Conservation (phyloP, 1,139 yeast genomes). For the Lodderomyces jiufengensis region DNA sequence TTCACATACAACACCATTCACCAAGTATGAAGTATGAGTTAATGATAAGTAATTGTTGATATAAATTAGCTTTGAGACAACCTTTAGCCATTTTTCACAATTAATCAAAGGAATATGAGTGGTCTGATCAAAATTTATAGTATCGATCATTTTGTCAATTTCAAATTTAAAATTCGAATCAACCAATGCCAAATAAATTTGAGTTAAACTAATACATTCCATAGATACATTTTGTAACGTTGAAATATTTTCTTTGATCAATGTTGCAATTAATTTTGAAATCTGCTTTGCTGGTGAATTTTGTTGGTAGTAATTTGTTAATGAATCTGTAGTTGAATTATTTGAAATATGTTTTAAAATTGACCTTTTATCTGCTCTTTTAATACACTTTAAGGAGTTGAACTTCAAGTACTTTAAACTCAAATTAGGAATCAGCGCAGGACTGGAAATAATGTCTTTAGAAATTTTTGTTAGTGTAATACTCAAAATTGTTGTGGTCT, state of each 20-base stretch:
- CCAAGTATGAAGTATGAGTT: no score
- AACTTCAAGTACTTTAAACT: constrained; percentile 8
- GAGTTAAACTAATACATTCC: constrained; percentile 8
- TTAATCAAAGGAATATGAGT: constrained; percentile 6
- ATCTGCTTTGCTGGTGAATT: constrained; percentile 1
- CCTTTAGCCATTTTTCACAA: constrained; percentile 6
- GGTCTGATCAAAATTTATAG: constrained; percentile 11
- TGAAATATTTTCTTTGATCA: constrained; percentile 3
- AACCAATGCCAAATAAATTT: constrained; percentile 1
- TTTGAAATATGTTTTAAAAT: neutral
- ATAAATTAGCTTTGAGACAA: constrained; percentile 4
- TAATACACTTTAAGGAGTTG: constrained; percentile 5
- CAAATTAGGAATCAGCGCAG: constrained; percentile 2
- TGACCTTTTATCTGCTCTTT: neutral
- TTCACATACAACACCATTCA: no score
- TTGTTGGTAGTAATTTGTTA: neutral
- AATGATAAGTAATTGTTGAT: constrained; percentile 6
- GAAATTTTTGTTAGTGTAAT: neutral
- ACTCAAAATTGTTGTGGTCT: constrained; percentile 8
- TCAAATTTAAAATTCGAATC: neutral
- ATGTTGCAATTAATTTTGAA: neutral
- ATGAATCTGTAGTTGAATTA: neutral
- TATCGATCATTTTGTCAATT: constrained; percentile 4
- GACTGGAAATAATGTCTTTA: no score
- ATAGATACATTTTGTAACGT: constrained; percentile 7